Percentiles rank a stretch among this genome's conserved stretches.
phyloP scores from a whole-genome alignment of 2,329 filamentous ascomycete genomes.

The Colletotrichum ledebouriae region DNA sequence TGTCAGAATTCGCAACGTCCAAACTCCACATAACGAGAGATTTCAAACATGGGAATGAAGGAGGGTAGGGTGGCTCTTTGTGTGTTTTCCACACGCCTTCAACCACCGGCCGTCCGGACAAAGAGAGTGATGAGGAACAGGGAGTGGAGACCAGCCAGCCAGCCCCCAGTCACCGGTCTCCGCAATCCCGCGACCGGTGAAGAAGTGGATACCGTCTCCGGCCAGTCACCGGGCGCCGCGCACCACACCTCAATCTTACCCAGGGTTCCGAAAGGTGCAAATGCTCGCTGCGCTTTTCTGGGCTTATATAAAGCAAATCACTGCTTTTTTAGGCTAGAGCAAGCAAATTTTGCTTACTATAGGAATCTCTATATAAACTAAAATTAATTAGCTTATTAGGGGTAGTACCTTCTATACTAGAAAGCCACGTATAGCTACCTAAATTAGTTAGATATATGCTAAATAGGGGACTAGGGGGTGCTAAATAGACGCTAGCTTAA shows the following conservation, averaged over 20 bases:
- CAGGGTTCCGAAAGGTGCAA: no score
- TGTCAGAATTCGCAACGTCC: slow-evolving; percentile 12
- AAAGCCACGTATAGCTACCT: no score
- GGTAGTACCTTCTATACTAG: no score
- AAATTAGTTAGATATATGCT: no score
- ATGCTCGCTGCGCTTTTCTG: no score
- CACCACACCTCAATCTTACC: slow-evolving; percentile 25
- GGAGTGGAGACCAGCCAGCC: slow-evolving; percentile 1
- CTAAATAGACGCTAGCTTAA: no score
- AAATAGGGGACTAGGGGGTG: no score
- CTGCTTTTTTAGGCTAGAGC: no score
- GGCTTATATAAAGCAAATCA: no score
- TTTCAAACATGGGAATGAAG: slow-evolving; percentile 4
- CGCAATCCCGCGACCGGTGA: slow-evolving; percentile 37
- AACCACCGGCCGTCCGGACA: background rate
- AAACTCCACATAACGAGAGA: background rate
- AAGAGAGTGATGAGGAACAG: slow-evolving; percentile 2
- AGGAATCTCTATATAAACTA: no score
- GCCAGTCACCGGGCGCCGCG: slow-evolving; percentile 37
- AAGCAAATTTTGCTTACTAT: no score
- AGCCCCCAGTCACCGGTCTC: slow-evolving; percentile 39
- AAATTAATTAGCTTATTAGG: no score
- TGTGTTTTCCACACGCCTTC: background rate
- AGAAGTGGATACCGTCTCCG: slow-evolving; percentile 37
- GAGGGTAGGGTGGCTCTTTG: slow-evolving; percentile 6